Conservation (phyloP, 495 filamentous ascomycete genomes). For the Xylaria scruposa region DNA sequence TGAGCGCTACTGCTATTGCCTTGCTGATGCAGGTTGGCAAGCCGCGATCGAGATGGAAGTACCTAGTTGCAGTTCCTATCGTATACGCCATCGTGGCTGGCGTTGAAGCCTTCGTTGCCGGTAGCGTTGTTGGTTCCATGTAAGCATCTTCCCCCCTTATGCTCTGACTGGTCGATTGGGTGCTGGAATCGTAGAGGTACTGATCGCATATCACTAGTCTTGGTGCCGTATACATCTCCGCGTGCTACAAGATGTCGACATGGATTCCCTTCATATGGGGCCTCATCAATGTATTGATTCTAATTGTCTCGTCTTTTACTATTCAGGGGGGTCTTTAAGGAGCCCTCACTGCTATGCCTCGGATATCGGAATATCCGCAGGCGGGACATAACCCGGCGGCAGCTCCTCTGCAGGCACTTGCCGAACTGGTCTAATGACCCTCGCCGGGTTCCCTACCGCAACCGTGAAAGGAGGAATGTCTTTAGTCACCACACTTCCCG, state of each 20-base stretch:
- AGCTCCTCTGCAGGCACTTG: slow-evolving; percentile 21
- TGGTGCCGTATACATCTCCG: slow-evolving; percentile 84
- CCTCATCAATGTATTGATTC: slow-evolving; percentile 85
- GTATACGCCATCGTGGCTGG: slow-evolving; percentile 77
- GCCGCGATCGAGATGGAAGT: slow-evolving; percentile 66
- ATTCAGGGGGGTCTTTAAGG: slow-evolving; percentile 90
- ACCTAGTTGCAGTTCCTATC: slow-evolving; percentile 78
- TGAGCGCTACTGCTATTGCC: slow-evolving; percentile 74
- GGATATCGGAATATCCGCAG: slow-evolving; percentile 25
- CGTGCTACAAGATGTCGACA: slow-evolving; percentile 92
- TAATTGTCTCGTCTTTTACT: slow-evolving; percentile 91
- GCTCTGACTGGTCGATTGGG: neutral
- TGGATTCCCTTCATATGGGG: slow-evolving; percentile 97
- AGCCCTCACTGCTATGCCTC: neutral
- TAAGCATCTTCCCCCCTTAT: slow-evolving; percentile 43
- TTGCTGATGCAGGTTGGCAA: slow-evolving; percentile 71
- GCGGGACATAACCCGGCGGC: slow-evolving; percentile 24
- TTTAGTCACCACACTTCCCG: slow-evolving; percentile 91
- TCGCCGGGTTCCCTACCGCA: slow-evolving; percentile 72
- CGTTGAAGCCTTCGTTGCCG: slow-evolving; percentile 82
- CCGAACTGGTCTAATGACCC: slow-evolving; percentile 52
- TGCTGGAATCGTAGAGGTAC: slow-evolving; percentile 13
- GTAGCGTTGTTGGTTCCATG: slow-evolving; percentile 89
- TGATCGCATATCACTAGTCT: slow-evolving; percentile 62
- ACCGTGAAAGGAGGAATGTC: slow-evolving; percentile 70